Percentiles rank a stretch among this genome's conserved stretches.
phyloP scores from a whole-genome alignment of 1,284 basidiomycete species.

The Cryptococcus sp. region DNA sequence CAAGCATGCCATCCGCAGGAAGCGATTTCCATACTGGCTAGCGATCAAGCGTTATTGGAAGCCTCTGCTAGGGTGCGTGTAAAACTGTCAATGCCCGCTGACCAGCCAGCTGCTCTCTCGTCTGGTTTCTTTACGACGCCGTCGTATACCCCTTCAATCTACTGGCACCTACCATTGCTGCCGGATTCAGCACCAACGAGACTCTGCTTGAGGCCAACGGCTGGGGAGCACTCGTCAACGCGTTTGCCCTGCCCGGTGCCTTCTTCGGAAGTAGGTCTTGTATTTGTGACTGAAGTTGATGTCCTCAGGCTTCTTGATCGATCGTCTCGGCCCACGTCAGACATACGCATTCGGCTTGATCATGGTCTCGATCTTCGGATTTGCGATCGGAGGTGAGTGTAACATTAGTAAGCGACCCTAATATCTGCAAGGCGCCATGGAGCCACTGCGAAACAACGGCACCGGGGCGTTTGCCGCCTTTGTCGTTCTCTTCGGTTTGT shows the following conservation, averaged over 20 bases:
- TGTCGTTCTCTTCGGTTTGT: conserved; percentile 16
- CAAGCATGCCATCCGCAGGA: conserved; percentile 31
- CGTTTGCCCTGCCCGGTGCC: conserved; percentile 61
- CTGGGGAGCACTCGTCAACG: conserved; percentile 36
- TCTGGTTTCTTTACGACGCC: conserved; percentile 68
- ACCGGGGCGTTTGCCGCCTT: conserved; percentile 23
- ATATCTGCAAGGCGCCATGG: conserved; percentile 13
- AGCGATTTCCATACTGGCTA: conserved; percentile 45
- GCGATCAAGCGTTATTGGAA: conserved; percentile 69
- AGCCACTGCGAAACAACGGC: conserved; percentile 13
- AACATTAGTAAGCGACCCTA: not conserved
- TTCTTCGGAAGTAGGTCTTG: conserved; percentile 58
- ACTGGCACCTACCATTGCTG: conserved; percentile 65
- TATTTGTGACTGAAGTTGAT: not conserved
- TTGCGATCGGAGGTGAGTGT: conserved; percentile 15
- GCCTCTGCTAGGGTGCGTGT: conserved; percentile 65
- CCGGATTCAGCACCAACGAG: conserved; percentile 56
- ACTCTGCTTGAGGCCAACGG: conserved; percentile 48
- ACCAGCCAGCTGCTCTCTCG: conserved; percentile 10
- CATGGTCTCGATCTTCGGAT: conserved; percentile 12
- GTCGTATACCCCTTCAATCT: conserved; percentile 61
- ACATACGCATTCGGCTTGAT: conserved; percentile 36
- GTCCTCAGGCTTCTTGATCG: conserved; percentile 62
- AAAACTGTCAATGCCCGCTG: conserved; percentile 45
- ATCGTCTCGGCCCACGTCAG: conserved; percentile 66